These are phyloP conservation scores for Neocallimastix lanati DNA, from an alignment of 192 early-diverging fungal species.

Conservation along the genomic window DNA sequence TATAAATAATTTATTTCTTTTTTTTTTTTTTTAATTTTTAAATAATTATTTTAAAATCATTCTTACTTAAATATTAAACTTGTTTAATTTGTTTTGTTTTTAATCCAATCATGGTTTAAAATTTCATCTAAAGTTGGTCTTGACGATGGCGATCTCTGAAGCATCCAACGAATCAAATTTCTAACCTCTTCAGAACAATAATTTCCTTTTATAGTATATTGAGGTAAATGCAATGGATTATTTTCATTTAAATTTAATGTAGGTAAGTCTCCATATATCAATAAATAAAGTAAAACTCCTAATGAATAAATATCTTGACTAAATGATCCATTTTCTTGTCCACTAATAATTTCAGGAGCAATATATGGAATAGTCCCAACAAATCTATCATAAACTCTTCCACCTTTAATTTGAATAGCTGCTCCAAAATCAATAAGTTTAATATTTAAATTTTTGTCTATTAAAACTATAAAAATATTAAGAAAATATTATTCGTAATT, in stretches of 20 bases:
- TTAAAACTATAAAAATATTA: too few relatives aligned
- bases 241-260: not conserved
- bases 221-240: not conserved
- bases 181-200: slow-evolving; percentile 14
- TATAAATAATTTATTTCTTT: too few relatives aligned
- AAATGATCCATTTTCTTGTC: not conserved
- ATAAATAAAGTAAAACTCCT: not conserved
- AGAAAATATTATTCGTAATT: too few relatives aligned
- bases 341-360: not conserved
- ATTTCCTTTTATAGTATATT: not conserved
- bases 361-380: not conserved
- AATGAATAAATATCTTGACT: not conserved
- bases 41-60: too few relatives aligned
- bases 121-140: slow-evolving; percentile 47
- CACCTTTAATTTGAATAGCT: slow-evolving; percentile 4
- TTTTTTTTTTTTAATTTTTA: not conserved
- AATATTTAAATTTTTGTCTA: slow-evolving; percentile 18
- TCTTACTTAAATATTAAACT: too few relatives aligned
- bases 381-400: not conserved
- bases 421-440: slow-evolving; percentile 53
- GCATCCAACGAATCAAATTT: slow-evolving; percentile 42
- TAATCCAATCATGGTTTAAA: slow-evolving; percentile 37
- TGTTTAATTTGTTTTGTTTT: not conserved
- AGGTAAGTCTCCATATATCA: not conserved
- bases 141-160: slow-evolving; percentile 31